Percentiles rank a stretch among this genome's conserved stretches.
Evolutionary conservation across 352 stramenopile species (phyloP).

Genomic region (Phytophthora podocarpi): DNA sequence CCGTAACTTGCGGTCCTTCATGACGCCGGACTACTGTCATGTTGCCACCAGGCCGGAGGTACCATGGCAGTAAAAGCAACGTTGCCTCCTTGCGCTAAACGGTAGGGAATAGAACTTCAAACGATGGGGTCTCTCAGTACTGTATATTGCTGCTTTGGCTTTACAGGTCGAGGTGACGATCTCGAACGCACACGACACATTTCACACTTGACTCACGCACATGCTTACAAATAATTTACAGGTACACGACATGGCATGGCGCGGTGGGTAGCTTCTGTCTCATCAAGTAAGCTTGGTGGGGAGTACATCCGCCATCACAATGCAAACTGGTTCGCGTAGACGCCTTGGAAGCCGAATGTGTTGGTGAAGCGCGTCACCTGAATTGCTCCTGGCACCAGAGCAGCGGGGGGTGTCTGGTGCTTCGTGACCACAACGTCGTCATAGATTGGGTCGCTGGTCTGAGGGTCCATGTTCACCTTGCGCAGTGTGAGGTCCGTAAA

Average conservation of each 20-base stretch:
- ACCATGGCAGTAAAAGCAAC: too few relatives aligned
- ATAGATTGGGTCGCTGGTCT: constrained; percentile 15
- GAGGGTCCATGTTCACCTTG: constrained; percentile 38
- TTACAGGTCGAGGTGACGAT: constrained; percentile 6
- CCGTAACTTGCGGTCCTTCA: too few relatives aligned
- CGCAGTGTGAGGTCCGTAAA: constrained; percentile 50
- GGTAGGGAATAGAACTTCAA: constrained; percentile 10
- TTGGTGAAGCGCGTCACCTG: constrained; percentile 40
- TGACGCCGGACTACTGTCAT: background rate
- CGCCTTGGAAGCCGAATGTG: constrained; percentile 33
- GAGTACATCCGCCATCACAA: constrained; percentile 9
- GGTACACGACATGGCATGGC: constrained; percentile 4
- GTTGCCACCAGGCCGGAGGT: too few relatives aligned
- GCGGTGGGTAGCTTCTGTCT: background rate
- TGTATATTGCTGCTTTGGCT: constrained; percentile 2
- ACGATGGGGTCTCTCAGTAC: constrained; percentile 13
- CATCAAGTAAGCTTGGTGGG: background rate
- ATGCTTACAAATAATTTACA: constrained; percentile 30
- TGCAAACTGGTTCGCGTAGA: constrained; percentile 38
- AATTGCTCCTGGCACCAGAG: constrained; percentile 24
- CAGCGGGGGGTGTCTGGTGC: constrained; percentile 15
- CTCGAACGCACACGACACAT: constrained; percentile 12
- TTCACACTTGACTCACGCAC: constrained; percentile 3
- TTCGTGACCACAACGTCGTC: constrained; percentile 15
- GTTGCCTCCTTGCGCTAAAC: too few relatives aligned